A percentile compares a stretch with the other conserved stretches of the same genome.
phyloP scores from a whole-genome alignment of 2,329 filamentous ascomycete species.

The Metarhizium rileyi region DNA sequence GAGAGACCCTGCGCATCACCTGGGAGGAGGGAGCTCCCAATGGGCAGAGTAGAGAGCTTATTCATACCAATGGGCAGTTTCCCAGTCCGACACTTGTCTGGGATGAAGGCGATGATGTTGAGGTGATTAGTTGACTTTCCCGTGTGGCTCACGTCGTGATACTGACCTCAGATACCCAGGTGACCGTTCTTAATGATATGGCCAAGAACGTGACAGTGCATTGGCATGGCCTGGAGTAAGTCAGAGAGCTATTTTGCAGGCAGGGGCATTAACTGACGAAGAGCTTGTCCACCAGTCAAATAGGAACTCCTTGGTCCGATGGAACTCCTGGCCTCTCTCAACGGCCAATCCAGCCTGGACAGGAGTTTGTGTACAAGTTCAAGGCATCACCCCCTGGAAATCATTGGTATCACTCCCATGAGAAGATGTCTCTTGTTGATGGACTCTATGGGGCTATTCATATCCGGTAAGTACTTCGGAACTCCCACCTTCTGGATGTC shows the following conservation, averaged over 20 bases:
- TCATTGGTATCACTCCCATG: not conserved
- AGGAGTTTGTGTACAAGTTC: not conserved
- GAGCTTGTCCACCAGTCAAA: not conserved
- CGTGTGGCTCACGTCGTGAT: not conserved
- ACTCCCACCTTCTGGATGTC: not conserved
- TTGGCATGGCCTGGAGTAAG: not conserved
- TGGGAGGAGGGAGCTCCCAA: not conserved
- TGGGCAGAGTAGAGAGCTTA: not conserved
- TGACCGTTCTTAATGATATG: not conserved
- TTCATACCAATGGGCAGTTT: not conserved
- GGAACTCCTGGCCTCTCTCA: not conserved
- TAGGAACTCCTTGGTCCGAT: not conserved
- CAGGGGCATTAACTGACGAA: not conserved
- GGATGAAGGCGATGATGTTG: not conserved
- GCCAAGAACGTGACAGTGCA: not conserved
- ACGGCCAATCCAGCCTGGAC: not conserved
- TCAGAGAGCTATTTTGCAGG: not conserved
- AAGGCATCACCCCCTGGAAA: not conserved
- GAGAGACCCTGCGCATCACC: not conserved
- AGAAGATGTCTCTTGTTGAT: not conserved
- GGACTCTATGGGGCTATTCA: not conserved
- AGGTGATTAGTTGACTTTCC: not conserved
- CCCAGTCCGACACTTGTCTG: not conserved
- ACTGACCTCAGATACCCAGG: not conserved
- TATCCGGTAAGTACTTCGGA: not conserved